Percentiles rank a stretch among this genome's conserved stretches.
These are phyloP conservation scores for Verticillium klebahnii DNA, from an alignment of 2,329 filamentous ascomycete genomes.

Conservation along the genomic window DNA sequence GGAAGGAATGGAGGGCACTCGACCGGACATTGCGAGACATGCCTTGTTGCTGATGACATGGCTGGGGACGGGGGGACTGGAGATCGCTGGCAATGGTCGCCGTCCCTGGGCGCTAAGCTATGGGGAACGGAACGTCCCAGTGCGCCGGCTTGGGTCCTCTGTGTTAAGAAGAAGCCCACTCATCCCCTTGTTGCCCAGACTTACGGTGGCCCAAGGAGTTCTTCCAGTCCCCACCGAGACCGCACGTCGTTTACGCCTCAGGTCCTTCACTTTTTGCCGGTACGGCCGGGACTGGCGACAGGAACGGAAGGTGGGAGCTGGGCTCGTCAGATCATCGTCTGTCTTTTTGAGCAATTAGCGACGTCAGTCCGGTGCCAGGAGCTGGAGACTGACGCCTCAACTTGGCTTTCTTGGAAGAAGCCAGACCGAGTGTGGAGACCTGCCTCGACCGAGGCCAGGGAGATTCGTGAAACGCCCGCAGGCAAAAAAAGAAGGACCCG, in stretches of 20 bases:
- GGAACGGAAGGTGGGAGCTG: neutral
- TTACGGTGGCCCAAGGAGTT: neutral
- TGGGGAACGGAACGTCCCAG: neutral
- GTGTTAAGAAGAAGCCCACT: neutral
- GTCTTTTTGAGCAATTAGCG: neutral
- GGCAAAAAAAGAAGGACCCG: neutral
- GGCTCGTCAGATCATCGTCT: neutral
- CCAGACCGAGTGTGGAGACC: conserved; percentile 12
- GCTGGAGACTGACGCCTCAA: neutral
- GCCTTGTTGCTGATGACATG: neutral
- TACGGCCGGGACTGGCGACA: neutral
- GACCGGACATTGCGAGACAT: neutral
- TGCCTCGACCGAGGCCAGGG: conserved; percentile 6
- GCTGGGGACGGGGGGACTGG: neutral
- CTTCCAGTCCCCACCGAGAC: neutral
- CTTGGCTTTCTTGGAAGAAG: conserved; percentile 3
- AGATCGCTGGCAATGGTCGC: neutral
- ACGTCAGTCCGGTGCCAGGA: neutral
- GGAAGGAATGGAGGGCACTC: neutral
- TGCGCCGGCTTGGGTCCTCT: conserved; percentile 1
- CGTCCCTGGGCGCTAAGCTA: neutral
- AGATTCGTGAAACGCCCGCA: conserved; percentile 7
- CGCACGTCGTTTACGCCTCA: neutral
- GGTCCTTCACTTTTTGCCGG: neutral
- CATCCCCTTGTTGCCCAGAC: neutral